Conservation (phyloP, 371 early-diverging fungal species). For the Syncephalastrum racemosum region DNA sequence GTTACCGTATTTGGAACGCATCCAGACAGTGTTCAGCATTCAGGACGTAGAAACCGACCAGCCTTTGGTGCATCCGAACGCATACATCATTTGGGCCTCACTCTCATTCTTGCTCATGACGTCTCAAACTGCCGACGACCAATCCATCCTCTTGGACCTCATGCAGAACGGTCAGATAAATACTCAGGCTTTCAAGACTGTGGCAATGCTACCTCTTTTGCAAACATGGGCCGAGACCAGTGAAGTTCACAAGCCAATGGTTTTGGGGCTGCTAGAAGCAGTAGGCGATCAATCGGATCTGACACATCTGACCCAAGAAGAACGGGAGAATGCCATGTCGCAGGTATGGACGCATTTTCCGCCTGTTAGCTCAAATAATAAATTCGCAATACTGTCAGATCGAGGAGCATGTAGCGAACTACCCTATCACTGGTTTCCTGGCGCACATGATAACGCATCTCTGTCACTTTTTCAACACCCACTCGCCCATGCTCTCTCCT, state of each 20-base stretch:
- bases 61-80: conserved; percentile 9
- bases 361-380: too few relatives aligned
- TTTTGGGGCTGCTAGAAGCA: too few relatives aligned
- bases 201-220: conserved; percentile 55
- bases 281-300: conserved; percentile 3
- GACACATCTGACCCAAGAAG: background rate
- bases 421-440: conserved; percentile 13
- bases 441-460: conserved; percentile 14
- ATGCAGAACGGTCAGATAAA: conserved; percentile 21
- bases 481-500: conserved; percentile 13
- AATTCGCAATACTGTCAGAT: conserved; percentile 10
- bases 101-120: conserved; percentile 44
- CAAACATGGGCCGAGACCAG: conserved; percentile 50
- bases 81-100: conserved; percentile 36
- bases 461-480: conserved; percentile 4
- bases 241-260: conserved; percentile 14
- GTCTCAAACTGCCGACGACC: conserved; percentile 51
- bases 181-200: conserved; percentile 17
- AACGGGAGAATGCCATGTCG: background rate
- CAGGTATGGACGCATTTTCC: conserved; percentile 8
- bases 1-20: conserved; percentile 19
- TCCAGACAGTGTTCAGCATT: conserved; percentile 9
- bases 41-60: conserved; percentile 10
- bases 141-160: conserved; percentile 30
- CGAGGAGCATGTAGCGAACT: background rate